Conservation (phyloP, 2,329 filamentous ascomycete species). For the Emergomyces orientalis region DNA sequence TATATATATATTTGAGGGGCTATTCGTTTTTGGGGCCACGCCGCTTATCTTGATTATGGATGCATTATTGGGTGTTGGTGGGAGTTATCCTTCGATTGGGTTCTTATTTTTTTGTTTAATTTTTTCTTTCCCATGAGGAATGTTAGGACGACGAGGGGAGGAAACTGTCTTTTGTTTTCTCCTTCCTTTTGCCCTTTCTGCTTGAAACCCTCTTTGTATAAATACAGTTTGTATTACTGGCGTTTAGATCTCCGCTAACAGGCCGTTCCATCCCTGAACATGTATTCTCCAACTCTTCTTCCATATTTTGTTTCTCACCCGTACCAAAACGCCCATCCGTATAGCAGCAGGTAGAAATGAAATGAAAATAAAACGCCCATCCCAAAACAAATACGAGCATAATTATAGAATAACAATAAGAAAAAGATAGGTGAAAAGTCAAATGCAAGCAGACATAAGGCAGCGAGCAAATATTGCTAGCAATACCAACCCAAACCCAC, state of each 20-base stretch:
- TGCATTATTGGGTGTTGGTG: constrained; percentile 4
- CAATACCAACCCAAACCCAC: not conserved
- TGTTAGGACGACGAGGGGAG: not conserved
- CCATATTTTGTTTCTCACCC: not conserved
- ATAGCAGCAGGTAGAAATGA: not conserved
- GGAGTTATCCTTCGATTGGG: constrained; percentile 13
- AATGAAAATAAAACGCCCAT: constrained; percentile 1
- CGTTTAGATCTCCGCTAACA: constrained; percentile 9
- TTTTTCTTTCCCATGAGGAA: not conserved
- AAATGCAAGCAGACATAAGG: not conserved
- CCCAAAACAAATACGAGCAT: not conserved
- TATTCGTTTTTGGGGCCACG: constrained; percentile 4
- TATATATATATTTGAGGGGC: not conserved
- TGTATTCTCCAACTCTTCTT: not conserved
- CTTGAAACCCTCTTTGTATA: not conserved
- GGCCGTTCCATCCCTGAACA: not conserved
- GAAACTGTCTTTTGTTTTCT: not conserved
- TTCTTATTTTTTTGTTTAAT: not conserved
- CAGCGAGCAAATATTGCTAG: not conserved
- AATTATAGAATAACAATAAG: not conserved
- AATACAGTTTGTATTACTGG: not conserved
- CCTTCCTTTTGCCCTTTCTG: not conserved
- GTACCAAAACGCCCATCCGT: not conserved
- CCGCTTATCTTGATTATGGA: not conserved
- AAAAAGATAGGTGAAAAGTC: not conserved